Evolutionary conservation across 176 grass and related monocot genomes (phyloP), one percentile per base, ranked within the genome.

Genomic region (Cocos nucifera): DNA sequence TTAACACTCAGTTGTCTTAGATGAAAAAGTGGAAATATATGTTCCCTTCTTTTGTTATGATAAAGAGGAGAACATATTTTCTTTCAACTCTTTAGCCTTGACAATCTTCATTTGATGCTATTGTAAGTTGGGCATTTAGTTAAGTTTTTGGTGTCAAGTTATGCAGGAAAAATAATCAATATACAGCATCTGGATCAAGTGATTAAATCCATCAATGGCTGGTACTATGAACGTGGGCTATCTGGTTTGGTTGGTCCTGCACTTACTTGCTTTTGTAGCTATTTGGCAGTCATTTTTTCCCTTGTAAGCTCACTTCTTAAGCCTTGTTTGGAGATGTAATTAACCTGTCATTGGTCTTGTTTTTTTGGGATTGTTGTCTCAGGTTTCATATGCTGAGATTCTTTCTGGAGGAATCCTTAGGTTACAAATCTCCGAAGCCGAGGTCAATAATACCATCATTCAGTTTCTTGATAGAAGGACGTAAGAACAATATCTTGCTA

Each of bases 161-260:
- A 62, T 81, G 82, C 76, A 98, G 93, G 87, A 8, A 92, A 92
- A 80, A 98, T 98, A 70, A 80, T 98, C 51, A 92, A 98, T 65
- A 81, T 89, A 79, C 78, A 82, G 56, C 93, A 92, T 83, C 79
- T 98, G 73, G 84, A 98, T 73, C 52, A 85, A 83, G 93, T 83
- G 17, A 67, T 98, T 21, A 98, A 89, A 64, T 98, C 84, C 15
- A 69, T 98, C 26, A 92, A 89, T 3, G 70, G 75, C 51, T 98
- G 93, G 93, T 98, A 98, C 39, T 80, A 89, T 19, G 84, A 92
- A 18, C 79, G 77, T 25, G 84, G 93, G 67, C 73, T 98, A 73
- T 78, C 79, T 77, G 93, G 93, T 22, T 71, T 78, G 76, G 87
- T 98, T 85, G 17, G 73, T 83, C 6, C 50, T 19, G 4, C 12